Conservation (phyloP, 768 basidiomycete genomes). For the Leccinum arenicola region DNA sequence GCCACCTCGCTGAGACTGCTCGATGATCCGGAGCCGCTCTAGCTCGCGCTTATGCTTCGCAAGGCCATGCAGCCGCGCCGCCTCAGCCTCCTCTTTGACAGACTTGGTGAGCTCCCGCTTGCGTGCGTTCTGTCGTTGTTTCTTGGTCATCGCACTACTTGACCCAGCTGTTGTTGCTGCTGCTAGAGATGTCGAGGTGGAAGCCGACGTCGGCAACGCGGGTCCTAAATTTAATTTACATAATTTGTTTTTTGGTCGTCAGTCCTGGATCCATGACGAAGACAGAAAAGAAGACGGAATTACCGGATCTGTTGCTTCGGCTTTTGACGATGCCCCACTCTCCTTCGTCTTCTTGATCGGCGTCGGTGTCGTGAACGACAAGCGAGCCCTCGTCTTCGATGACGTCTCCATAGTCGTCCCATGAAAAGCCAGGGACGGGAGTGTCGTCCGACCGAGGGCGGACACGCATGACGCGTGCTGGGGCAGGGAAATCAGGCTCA, state of each 20-base stretch:
- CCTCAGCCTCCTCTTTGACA: conserved; percentile 54
- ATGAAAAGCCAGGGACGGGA: conserved; percentile 65
- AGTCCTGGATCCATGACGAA: neutral
- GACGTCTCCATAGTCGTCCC: conserved; percentile 77
- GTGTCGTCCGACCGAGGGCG: conserved; percentile 53
- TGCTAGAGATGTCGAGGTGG: conserved; percentile 27
- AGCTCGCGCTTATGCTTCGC: conserved; percentile 59
- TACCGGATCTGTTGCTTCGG: conserved; percentile 41
- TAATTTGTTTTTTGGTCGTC: neutral
- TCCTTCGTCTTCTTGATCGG: conserved; percentile 71
- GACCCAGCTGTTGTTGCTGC: conserved; percentile 29
- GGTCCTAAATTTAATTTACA: conserved; percentile 12
- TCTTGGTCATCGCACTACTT: conserved; percentile 46
- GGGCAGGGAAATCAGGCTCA: conserved; percentile 47
- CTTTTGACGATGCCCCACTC: conserved; percentile 75
- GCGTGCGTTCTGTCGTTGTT: conserved; percentile 66
- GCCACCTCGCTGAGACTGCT: conserved; percentile 31
- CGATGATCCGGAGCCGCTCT: conserved; percentile 52
- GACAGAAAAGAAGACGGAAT: conserved; percentile 11
- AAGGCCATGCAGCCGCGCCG: conserved; percentile 46
- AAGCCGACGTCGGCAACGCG: conserved; percentile 8
- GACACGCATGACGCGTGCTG: conserved; percentile 71
- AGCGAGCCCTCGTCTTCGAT: conserved; percentile 33
- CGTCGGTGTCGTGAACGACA: conserved; percentile 55
- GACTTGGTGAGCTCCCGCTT: conserved; percentile 57